Conservation (phyloP, 2,329 filamentous ascomycete genomes). For the Diaporthe humulicola region DNA sequence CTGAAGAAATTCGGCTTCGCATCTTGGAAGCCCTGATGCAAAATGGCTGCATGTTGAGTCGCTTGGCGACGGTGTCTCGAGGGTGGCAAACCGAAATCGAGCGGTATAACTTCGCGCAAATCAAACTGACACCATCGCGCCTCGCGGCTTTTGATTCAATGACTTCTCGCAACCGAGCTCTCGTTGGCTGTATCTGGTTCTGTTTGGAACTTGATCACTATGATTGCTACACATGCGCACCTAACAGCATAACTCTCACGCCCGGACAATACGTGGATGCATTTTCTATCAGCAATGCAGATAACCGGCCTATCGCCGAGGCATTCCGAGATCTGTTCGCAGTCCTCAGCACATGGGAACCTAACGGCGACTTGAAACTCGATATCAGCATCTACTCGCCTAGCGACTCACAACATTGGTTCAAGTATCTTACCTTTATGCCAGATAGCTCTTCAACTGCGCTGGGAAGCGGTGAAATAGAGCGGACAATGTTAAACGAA, state of each 20-base stretch:
- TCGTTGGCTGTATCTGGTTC: conserved; percentile 48
- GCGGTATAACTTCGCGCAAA: conserved; percentile 48
- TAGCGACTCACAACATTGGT: conserved; percentile 49
- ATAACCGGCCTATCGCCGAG: conserved; percentile 41
- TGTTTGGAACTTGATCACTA: conserved; percentile 49
- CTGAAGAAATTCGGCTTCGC: conserved; percentile 45
- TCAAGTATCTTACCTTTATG: conserved; percentile 47
- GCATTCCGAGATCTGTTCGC: conserved; percentile 45
- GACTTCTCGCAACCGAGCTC: conserved; percentile 46
- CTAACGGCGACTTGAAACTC: conserved; percentile 44
- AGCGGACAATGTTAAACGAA: conserved; percentile 37
- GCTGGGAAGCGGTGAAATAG: conserved; percentile 1
- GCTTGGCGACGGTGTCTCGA: conserved; percentile 48
- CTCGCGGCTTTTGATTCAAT: conserved; percentile 47
- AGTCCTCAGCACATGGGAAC: conserved; percentile 47
- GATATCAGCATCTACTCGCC: conserved; percentile 50
- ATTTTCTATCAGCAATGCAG: conserved; percentile 38
- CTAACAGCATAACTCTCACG: background rate
- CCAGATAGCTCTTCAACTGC: conserved; percentile 42
- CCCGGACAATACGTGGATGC: conserved; percentile 15
- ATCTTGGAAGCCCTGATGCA: conserved; percentile 44
- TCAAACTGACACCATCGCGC: conserved; percentile 48
- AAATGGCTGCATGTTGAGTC: conserved; percentile 43
- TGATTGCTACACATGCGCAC: conserved; percentile 44
- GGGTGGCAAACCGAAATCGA: conserved; percentile 49